Evolutionary conservation across 2,329 filamentous ascomycete species (phyloP), one percentile per base, ranked within the genome.

Genomic region (Pyrenophora graminea): DNA sequence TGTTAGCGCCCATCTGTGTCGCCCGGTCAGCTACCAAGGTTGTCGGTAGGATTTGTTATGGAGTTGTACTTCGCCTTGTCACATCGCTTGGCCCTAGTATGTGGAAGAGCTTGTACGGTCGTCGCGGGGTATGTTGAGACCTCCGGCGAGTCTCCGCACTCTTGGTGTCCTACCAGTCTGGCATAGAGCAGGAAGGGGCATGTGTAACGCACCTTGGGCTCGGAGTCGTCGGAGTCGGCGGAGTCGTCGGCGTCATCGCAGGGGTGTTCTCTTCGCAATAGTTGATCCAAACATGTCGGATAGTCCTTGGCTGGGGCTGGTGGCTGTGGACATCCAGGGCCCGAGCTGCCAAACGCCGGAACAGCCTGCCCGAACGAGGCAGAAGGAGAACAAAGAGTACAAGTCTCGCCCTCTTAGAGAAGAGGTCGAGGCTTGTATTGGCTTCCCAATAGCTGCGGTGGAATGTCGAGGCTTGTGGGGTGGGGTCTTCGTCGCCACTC

Each of bases 381-480:
- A 12, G 23, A 33, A 31, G 33, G 39, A 15, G 33, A 36, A 12
- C 15, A 39, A 23, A 33, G 27, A 34, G 27, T 23, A 13, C 19
- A 17, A 27, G 27, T 13, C n/a, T 9, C 18, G 19, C 17, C 10
- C 27, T 6, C 6, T 9, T 4, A 6, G 4, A 32, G 21, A 32
- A 15, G 27, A 7, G 17, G 9, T 2, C 18, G 10, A 18, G 15
- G 25, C 15, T 33, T 2, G 7, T 21, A 32, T 38, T 21, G 19
- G 13, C 39, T n/a, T 40, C 4, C 3, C 32, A 10, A 12, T 23
- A 23, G 19, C 3, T 25, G n/a, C 18, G 40, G 33, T n/a, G 34
- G 33, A n/a, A 17, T 19, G 39, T 34, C 21, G 6, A 21, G 44
- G 45, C 15, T 48, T 36, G 30, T 13, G 50, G 12, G 23, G 50